Evolutionary conservation across 139 green algal species (phyloP), one percentile per base, ranked within the genome.

Genomic region (Chlamydomonas sp.): DNA sequence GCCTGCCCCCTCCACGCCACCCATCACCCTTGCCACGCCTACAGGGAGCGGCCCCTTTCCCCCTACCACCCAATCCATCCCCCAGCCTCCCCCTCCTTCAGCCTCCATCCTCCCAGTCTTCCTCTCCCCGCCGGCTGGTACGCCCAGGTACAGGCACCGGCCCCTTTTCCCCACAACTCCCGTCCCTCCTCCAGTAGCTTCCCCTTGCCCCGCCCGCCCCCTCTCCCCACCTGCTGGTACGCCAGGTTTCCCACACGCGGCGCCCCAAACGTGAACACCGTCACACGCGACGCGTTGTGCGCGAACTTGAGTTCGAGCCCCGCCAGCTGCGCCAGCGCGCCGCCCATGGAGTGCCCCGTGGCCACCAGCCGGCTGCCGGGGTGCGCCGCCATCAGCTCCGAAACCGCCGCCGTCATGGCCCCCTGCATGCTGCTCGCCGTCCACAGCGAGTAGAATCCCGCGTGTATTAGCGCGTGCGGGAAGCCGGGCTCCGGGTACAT

Each of bases 181-280:
- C 17, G 3, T 61, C 15, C 69, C 69, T 57, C n/a, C 73, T 12
- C 73, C 7, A 9, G 58, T 9, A 8, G 15, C 58, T 71, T 15
- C 79, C n/a, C 75, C 75, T 66, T 67, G 10, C 18, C 12, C 61
- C 73, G 31, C 14, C 0, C 31, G 2, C 5, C 73, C 15, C 61
- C 15, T 5, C 62, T 0, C 73, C 96, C 90, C 80, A 96, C 95
- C 66, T 91, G 66, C 0, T 92, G 82, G 84, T 98, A 99, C 0
- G 91, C 86, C 12, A 63, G 62, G 90, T 99, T 98, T 84, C 97
- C 97, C 1, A 98, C 95, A 8, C 97, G 94, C 3, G 97, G 97
- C 4, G 93, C 92, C 0, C 97, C 97, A 90, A 96, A 99, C 0
- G 96, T 98, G 82, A 93, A 95, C 59, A 87, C 85, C 7, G 63